phyloP scores from a whole-genome alignment of 2,329 filamentous ascomycete genomes.

The Beauveria sp. region DNA sequence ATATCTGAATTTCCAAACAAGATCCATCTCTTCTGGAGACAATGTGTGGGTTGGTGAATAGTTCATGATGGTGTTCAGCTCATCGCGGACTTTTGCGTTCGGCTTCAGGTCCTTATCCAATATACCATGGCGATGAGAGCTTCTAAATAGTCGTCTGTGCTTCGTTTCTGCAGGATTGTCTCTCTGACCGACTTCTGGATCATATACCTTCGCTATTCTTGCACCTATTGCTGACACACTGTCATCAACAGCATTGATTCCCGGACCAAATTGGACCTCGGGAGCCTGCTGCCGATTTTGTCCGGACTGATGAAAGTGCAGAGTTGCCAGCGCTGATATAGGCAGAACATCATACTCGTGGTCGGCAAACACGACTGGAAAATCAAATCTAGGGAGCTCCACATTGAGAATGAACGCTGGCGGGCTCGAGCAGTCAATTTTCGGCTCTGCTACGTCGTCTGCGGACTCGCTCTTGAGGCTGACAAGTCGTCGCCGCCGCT shows the following conservation, averaged over 20 bases:
- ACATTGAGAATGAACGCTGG: slow-evolving; percentile 76
- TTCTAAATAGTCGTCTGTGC: slow-evolving; percentile 83
- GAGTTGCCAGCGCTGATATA: slow-evolving; percentile 64
- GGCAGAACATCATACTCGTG: slow-evolving; percentile 84
- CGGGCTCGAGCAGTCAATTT: slow-evolving; percentile 33
- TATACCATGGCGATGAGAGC: slow-evolving; percentile 82
- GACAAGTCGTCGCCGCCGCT: slow-evolving; percentile 35
- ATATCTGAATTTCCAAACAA: slow-evolving; percentile 96
- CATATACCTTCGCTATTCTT: slow-evolving; percentile 77
- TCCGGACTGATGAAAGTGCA: slow-evolving; percentile 48
- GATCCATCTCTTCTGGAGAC: slow-evolving; percentile 84
- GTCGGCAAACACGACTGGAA: slow-evolving; percentile 90
- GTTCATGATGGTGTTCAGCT: slow-evolving; percentile 82
- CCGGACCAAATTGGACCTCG: slow-evolving; percentile 83
- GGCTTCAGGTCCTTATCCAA: slow-evolving; percentile 93
- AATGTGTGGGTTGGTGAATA: slow-evolving; percentile 89
- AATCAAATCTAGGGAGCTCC: slow-evolving; percentile 90
- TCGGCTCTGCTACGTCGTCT: slow-evolving; percentile 23
- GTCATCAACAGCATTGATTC: slow-evolving; percentile 64
- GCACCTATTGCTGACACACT: slow-evolving; percentile 40
- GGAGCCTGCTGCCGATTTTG: slow-evolving; percentile 70
- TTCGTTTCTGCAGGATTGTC: slow-evolving; percentile 96
- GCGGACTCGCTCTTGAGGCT: slow-evolving; percentile 22
- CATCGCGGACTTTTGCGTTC: slow-evolving; percentile 90
- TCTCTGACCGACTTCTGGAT: slow-evolving; percentile 80